Evolutionary conservation across 768 basidiomycete species (phyloP).

Genomic region (Lactifluus hygrophoroides): DNA sequence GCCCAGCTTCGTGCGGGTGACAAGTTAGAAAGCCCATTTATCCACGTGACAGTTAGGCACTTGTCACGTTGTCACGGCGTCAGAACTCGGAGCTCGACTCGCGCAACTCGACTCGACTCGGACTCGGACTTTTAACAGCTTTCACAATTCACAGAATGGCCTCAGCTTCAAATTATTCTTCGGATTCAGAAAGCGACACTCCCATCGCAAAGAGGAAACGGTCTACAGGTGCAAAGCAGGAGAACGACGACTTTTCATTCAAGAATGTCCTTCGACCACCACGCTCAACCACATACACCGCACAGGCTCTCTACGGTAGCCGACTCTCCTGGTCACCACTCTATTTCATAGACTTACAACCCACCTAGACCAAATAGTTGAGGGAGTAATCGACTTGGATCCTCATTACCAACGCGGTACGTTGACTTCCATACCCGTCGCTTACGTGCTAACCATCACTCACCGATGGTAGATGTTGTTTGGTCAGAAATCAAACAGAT

Average conservation of each 20-base stretch:
- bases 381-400: slow-evolving; percentile 43
- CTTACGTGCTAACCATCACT: neutral
- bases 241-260: slow-evolving; percentile 20
- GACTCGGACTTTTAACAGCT: no score
- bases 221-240: slow-evolving; percentile 20
- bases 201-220: slow-evolving; percentile 13
- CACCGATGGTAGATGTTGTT: slow-evolving; percentile 41
- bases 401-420: slow-evolving; percentile 54
- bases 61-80: no score
- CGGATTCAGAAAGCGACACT: slow-evolving; percentile 10
- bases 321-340: neutral
- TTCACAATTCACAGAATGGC: slow-evolving; percentile 1
- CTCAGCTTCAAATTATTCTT: slow-evolving; percentile 12
- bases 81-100: no score
- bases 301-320: slow-evolving; percentile 51
- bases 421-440: slow-evolving; percentile 25
- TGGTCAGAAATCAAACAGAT: slow-evolving; percentile 56
- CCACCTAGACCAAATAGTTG: slow-evolving; percentile 38
- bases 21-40: neutral
- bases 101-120: no score
- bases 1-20: neutral
- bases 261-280: slow-evolving; percentile 45
- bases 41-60: neutral
- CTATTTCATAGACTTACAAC: neutral
- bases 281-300: slow-evolving; percentile 54